A percentile compares a stretch with the other conserved stretches of the same genome.
Conservation (phyloP, 163 green algal species). For the Scenedesmus sp. region DNA sequence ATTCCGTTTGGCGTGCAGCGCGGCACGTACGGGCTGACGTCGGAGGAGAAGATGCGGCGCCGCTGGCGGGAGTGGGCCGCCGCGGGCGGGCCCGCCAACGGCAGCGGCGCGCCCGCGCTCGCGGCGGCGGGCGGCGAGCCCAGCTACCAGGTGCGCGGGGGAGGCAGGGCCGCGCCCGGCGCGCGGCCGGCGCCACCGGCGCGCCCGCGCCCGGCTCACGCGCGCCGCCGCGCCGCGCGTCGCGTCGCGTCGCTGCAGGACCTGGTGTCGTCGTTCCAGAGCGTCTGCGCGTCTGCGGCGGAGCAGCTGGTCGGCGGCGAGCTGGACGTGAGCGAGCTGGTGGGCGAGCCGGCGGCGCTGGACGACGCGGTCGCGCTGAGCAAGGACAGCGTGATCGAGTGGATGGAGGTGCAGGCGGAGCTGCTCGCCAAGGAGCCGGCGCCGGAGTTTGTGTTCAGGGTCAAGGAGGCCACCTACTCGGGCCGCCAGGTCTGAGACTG, state of each 20-base stretch:
- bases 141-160: constrained; percentile 27
- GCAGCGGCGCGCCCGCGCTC: constrained; percentile 35
- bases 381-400: constrained; percentile 46
- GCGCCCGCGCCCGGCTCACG: not conserved
- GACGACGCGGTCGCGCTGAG: constrained; percentile 27
- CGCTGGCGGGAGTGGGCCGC: constrained; percentile 51
- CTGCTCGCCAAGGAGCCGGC: constrained; percentile 27
- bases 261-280: constrained; percentile 48
- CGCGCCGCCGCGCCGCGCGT: not conserved
- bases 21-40: constrained; percentile 61
- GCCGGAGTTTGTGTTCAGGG: constrained; percentile 45
- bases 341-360: constrained; percentile 18
- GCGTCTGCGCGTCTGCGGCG: constrained; percentile 20
- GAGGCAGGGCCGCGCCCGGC: not conserved
- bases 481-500: constrained; percentile 10
- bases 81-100: constrained; percentile 29
- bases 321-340: constrained; percentile 35
- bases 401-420: constrained; percentile 47
- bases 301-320: constrained; percentile 7
- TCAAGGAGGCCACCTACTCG: constrained; percentile 32
- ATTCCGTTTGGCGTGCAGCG: constrained; percentile 69
- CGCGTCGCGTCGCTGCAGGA: not conserved
- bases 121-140: constrained; percentile 36
- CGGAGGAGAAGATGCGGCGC: constrained; percentile 67
- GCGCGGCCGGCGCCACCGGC: not conserved